Conservation (phyloP, 768 basidiomycete species). For the Psilocybe cyanescens region DNA sequence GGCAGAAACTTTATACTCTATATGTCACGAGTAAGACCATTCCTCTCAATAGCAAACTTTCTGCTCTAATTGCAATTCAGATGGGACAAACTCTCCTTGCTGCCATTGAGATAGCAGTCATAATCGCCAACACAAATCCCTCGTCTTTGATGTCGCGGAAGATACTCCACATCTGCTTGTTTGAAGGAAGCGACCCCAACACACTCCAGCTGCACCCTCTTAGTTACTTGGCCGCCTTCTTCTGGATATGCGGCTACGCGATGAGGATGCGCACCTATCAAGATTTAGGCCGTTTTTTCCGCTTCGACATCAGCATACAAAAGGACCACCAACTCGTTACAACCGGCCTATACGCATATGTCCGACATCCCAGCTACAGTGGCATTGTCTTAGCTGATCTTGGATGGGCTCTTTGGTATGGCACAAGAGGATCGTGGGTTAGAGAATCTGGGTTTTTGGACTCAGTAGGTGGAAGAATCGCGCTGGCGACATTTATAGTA, state of each 20-base stretch:
- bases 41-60: not conserved
- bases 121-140: conserved; percentile 15
- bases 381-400: conserved; percentile 31
- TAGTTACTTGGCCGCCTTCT: conserved; percentile 5
- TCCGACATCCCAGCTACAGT: conserved; percentile 49
- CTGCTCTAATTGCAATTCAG: not conserved
- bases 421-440: conserved; percentile 21
- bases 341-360: conserved; percentile 45
- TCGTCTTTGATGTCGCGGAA: conserved; percentile 2
- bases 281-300: conserved; percentile 21
- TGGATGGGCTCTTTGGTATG: conserved; percentile 17
- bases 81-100: conserved; percentile 7
- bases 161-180: conserved; percentile 6
- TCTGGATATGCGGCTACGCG: conserved; percentile 13
- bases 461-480: conserved; percentile 29
- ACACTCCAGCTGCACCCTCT: conserved; percentile 4
- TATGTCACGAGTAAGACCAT: conserved; percentile 2
- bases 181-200: conserved; percentile 8
- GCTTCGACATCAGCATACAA: conserved; percentile 35
- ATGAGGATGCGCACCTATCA: conserved; percentile 17
- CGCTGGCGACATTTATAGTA: conserved; percentile 30
- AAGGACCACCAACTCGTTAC: conserved; percentile 45
- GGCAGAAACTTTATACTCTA: not conserved
- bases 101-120: conserved; percentile 9
- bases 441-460: conserved; percentile 27